Base-by-base conservation (phyloP, 1,139 yeast genomes). In the Lodderomyces beijingensis region DNA sequence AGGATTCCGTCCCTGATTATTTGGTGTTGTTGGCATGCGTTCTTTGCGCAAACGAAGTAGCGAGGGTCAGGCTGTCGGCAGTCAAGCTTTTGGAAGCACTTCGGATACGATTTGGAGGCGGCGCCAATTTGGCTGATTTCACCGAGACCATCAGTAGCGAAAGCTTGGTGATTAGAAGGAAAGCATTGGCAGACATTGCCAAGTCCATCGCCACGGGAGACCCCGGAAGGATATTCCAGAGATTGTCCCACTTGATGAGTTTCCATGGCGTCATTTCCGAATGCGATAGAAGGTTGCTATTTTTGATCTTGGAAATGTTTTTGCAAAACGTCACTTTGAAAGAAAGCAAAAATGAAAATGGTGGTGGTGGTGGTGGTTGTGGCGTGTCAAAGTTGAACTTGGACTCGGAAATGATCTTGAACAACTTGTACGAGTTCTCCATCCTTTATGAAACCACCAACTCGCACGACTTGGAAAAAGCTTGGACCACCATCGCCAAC, bases 401-500 rank as follows among this genome's bases (percentile, higher is more conserved):
- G n/a, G 55, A 72, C 8, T 77, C 91, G 1, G 65, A 70, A 29
- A 86, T 89, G 95, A 88, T 89, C 1, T 55, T 91, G 44, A 77
- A 74, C 40, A 91, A 89, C 45, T 58, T 91, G 36, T 78, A 88
- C 55, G 96, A 87, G 46, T 81, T 91, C 28, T 86, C 96, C 0
- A 78, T 87, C 27, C 77, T 77, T 36, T 85, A 81, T 46, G 77
- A 89, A 34, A 79, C 80, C 28, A 65, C 69, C 11, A 77, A 86
- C 45, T 85, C 86, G 31, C 82, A 82, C 46, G 96, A 88, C 47
- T 86, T 91, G 7, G 97, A 89, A 52, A 94, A 95, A 0, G 58
- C 91, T 24, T 93, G 99, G 99, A 87, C 85, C 3, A 93, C 96
- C 0, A 64, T 91, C 24, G 77, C 77, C 34, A 73, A 74, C 24